Evolutionary conservation across 2,329 filamentous ascomycete genomes (phyloP), one percentile per base, ranked within the genome.

Genomic region (Penicillium carneum): DNA sequence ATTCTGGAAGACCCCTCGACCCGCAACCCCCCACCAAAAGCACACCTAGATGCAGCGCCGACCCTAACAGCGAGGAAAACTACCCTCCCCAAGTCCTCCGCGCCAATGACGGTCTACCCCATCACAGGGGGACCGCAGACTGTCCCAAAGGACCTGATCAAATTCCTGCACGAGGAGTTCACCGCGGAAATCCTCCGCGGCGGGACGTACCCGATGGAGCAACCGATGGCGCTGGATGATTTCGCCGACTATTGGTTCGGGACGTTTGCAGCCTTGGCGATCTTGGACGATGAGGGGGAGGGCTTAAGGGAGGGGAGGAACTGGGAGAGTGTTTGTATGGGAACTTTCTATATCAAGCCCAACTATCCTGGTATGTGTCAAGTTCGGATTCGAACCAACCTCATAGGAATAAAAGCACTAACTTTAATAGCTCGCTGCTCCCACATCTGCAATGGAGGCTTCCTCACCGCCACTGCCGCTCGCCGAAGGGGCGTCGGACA

Each of bases 311-410:
- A 73, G 33, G 75, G 65, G 0, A 64, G 72, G 52, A 66, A 78
- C 42, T 79, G 76, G 76, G 70, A 71, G 60, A 71, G 57, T 57
- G 69, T 69, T 41, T 78, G 76, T 61, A 39, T 78, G 66, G 76
- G 76, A 29, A 79, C 76, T 45, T 79, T 78, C 65, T 79, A 79
- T 74, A 65, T 76, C 33, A 79, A 79, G 67, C 76, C 76, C 33
- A 78, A 78, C 71, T 78, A 78, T 74, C 76, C 76, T 16, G 76
- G 76, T 78, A 59, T 54, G 65, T 70, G 10, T 36, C n/a, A 10
- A 3, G 14, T 14, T 29, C 26, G 31, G 14, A 33, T 18, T 34
- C 3, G 8, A 14, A 39, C 8, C 2, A 18, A 12, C 16, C 31
- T 33, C 9, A n/a, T 51, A 23, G 14, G 11, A 33, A 20, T 23